phyloP scores from a whole-genome alignment of 2,329 filamentous ascomycete genomes.

The Venturia carpophila region DNA sequence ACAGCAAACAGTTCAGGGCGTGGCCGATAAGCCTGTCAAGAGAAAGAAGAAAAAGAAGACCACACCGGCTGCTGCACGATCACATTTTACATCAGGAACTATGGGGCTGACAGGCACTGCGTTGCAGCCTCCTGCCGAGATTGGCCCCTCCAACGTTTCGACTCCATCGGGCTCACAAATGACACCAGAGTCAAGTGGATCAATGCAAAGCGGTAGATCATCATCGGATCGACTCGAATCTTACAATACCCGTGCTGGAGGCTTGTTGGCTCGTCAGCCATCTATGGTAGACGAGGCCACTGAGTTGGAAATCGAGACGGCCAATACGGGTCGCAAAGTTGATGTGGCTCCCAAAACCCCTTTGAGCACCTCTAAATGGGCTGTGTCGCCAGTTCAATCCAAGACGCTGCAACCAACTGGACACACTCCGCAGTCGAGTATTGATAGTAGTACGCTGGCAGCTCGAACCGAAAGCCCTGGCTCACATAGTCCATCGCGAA shows the following conservation, averaged over 20 bases:
- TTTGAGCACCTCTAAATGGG: not conserved
- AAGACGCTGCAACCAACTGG: not conserved
- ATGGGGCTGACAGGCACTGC: constrained; percentile 36
- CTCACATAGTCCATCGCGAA: constrained; percentile 53
- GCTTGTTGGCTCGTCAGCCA: constrained; percentile 11
- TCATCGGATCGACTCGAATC: not conserved
- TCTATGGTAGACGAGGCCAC: constrained; percentile 14
- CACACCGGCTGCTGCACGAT: constrained; percentile 31
- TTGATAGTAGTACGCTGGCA: constrained; percentile 28
- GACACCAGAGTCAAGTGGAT: not conserved
- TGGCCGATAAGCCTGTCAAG: constrained; percentile 33
- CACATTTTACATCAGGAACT: constrained; percentile 36
- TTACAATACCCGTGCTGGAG: constrained; percentile 7
- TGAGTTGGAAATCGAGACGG: constrained; percentile 10
- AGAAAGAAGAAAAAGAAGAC: constrained; percentile 31
- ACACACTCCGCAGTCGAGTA: constrained; percentile 16
- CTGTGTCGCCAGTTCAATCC: not conserved
- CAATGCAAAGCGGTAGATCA: not conserved
- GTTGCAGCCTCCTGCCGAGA: constrained; percentile 26
- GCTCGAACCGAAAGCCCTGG: constrained; percentile 30
- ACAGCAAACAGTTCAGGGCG: constrained; percentile 31
- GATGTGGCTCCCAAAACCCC: constrained; percentile 6
- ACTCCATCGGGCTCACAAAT: not conserved
- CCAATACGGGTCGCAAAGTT: constrained; percentile 15
- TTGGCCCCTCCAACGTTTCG: not conserved